Conservation (phyloP, 108 stramenopile genomes). For the Nitzschia putrida region DNA sequence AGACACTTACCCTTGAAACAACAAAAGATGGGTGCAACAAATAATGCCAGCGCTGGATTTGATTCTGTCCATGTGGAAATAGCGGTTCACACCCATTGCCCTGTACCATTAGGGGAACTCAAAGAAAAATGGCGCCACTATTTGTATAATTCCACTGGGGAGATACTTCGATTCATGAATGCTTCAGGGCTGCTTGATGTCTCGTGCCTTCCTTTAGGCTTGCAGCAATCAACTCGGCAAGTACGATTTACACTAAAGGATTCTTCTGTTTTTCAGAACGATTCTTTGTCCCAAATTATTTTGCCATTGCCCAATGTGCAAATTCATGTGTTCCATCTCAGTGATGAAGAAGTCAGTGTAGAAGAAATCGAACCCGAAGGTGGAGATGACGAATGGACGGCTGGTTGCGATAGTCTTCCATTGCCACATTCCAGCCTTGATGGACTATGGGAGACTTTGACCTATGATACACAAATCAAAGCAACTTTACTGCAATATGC, state of each 20-base stretch:
- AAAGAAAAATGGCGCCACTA: neutral
- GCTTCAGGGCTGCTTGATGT: too few species aligned
- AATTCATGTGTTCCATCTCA: constrained; percentile 40
- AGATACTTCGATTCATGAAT: too few species aligned
- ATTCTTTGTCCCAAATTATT: neutral
- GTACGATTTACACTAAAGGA: too few species aligned
- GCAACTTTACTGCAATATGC: constrained; percentile 42
- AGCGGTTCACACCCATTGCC: constrained; percentile 10
- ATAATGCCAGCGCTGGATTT: too few species aligned
- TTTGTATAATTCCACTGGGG: neutral
- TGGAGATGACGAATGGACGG: constrained; percentile 46
- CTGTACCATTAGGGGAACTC: neutral
- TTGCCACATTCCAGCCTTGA: constrained; percentile 53
- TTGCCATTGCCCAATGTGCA: neutral
- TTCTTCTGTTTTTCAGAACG: too few species aligned
- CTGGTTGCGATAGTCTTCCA: constrained; percentile 50
- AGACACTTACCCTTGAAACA: too few species aligned
- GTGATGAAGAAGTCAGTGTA: constrained; percentile 38
- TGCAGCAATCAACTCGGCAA: too few species aligned
- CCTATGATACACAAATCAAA: constrained; percentile 38
- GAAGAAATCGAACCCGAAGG: constrained; percentile 50
- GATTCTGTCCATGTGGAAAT: constrained; percentile 18
- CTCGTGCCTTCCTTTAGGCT: too few species aligned
- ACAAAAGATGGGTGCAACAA: too few species aligned
- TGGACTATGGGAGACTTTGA: constrained; percentile 49